A percentile compares a stretch with the other conserved stretches of the same genome.
Evolutionary conservation across 164 flowering plant species (phyloP).

Genomic region (Dillenia turbinata): DNA sequence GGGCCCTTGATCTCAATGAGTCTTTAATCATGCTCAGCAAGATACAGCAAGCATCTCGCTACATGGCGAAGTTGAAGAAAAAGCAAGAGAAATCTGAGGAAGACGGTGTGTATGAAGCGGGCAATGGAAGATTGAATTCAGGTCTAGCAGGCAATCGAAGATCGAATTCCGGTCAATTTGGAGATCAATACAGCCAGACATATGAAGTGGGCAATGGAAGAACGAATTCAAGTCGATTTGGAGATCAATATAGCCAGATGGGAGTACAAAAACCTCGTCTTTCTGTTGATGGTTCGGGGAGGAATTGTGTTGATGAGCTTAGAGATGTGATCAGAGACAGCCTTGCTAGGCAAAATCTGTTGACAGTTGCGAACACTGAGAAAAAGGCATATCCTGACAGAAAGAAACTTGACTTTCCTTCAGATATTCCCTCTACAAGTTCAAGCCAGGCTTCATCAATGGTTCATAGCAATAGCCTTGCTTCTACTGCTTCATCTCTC

Average conservation of each 20-base stretch:
- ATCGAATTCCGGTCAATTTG: conserved; percentile 13
- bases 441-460: conserved; percentile 43
- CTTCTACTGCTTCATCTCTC: conserved; percentile 24
- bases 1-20: conserved; percentile 83
- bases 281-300: conserved; percentile 40
- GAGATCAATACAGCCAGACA: conserved; percentile 9
- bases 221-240: conserved; percentile 14
- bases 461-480: conserved; percentile 19
- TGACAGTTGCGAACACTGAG: conserved; percentile 19
- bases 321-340: conserved; percentile 42
- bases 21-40: conserved; percentile 65
- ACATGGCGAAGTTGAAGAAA: conserved; percentile 37
- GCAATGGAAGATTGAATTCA: conserved; percentile 13
- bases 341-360: conserved; percentile 50
- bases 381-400: conserved; percentile 15
- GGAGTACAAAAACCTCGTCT: conserved; percentile 25
- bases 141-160: conserved; percentile 10
- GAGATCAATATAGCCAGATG: conserved; percentile 9
- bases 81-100: conserved; percentile 25
- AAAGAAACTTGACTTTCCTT: conserved; percentile 21
- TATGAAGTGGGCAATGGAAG: conserved; percentile 16
- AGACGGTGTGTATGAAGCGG: conserved; percentile 15
- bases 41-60: conserved; percentile 61
- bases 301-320: conserved; percentile 48
- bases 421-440: conserved; percentile 51